These are phyloP conservation scores for Rhynchosporium graminicola DNA, from an alignment of 2,329 filamentous ascomycete species.

Conservation along the genomic window DNA sequence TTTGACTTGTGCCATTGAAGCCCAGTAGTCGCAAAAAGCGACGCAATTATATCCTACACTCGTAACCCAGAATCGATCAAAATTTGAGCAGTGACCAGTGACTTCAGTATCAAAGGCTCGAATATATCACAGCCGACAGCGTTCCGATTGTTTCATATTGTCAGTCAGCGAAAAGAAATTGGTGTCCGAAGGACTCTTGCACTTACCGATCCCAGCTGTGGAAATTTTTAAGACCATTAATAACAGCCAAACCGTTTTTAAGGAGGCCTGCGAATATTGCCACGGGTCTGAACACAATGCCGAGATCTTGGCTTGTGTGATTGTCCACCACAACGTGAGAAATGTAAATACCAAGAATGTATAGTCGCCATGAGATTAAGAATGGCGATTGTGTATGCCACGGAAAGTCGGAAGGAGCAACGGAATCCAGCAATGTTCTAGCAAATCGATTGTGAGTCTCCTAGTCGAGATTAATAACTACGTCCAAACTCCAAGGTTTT, in stretches of 20 bases:
- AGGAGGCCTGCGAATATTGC: slow-evolving; percentile 3
- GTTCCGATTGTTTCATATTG: slow-evolving; percentile 46
- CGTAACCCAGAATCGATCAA: slow-evolving; percentile 50
- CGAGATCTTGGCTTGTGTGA: neutral
- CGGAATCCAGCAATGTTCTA: too few relatives aligned
- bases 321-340: neutral
- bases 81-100: slow-evolving; percentile 47
- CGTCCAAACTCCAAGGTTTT: too few relatives aligned
- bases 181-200: neutral
- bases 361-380: too few relatives aligned
- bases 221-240: slow-evolving; percentile 43
- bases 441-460: too few relatives aligned
- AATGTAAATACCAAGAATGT: neutral
- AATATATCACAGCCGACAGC: slow-evolving; percentile 52
- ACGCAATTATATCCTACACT: slow-evolving; percentile 57
- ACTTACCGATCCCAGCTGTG: slow-evolving; percentile 45
- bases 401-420: too few relatives aligned
- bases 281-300: neutral
- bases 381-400: too few relatives aligned
- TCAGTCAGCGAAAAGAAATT: neutral
- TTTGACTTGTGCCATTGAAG: slow-evolving; percentile 37
- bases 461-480: too few relatives aligned
- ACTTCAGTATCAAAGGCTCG: slow-evolving; percentile 48
- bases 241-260: slow-evolving; percentile 30
- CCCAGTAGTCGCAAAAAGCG: slow-evolving; percentile 54